Percentiles rank a stretch among this genome's conserved stretches.
phyloP scores from a whole-genome alignment of 371 early-diverging fungal species.

The Rhizopus microsporus region DNA sequence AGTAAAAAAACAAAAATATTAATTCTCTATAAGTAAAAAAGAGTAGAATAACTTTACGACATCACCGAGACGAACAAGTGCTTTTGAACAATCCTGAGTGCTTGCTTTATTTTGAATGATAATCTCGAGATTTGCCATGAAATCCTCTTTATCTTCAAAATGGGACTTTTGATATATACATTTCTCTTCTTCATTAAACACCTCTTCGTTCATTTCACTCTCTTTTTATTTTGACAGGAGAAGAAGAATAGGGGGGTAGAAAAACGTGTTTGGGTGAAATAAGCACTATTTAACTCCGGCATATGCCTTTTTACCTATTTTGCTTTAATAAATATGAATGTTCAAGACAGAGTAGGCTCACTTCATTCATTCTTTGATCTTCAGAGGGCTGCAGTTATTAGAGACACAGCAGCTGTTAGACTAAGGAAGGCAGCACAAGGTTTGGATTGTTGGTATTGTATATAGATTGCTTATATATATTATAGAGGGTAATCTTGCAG shows the following conservation, averaged over 20 bases:
- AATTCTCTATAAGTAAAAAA: not conserved
- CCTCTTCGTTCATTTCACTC: conserved; percentile 18
- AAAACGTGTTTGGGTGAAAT: conserved; percentile 6
- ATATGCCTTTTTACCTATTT: conserved; percentile 17
- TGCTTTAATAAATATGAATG: conserved; percentile 1
- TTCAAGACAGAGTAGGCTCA: conserved; percentile 15
- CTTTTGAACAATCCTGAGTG: conserved; percentile 11
- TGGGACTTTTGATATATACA: conserved; percentile 35
- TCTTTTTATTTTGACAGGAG: no score
- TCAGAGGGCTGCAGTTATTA: conserved; percentile 39
- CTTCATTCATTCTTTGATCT: conserved; percentile 44
- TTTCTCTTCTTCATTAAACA: conserved; percentile 10
- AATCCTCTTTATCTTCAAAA: conserved; percentile 43
- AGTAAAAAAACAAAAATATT: not conserved
- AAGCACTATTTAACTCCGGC: conserved; percentile 17
- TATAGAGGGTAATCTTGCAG: conserved; percentile 52
- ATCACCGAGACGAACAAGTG: conserved; percentile 23
- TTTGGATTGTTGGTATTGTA: conserved; percentile 7
- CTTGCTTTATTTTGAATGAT: not conserved
- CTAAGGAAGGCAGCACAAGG: conserved; percentile 50
- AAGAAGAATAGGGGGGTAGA: no score
- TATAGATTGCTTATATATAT: no score
- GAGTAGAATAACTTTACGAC: conserved; percentile 21
- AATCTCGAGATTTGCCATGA: conserved; percentile 9
- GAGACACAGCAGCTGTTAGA: conserved; percentile 45